phyloP scores from a whole-genome alignment of 768 basidiomycete genomes.

The Boletus rubescentipes region DNA sequence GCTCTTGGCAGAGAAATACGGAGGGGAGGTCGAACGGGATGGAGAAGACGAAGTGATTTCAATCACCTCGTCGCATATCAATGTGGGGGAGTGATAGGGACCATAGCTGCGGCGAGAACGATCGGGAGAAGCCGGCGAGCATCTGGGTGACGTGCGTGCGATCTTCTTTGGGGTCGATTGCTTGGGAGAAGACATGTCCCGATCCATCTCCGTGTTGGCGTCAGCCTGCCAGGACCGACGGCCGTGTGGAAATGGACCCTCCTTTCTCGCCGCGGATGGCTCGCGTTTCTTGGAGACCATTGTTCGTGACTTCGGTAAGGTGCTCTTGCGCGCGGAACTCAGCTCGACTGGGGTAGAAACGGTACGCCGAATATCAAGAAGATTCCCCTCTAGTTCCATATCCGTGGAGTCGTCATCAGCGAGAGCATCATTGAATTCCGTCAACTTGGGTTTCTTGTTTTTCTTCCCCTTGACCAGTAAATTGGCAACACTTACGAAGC shows the following conservation, averaged over 20 bases:
- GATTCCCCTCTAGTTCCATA: slow-evolving; percentile 59
- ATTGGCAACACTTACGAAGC: slow-evolving; percentile 70
- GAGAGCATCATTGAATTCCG: slow-evolving; percentile 47
- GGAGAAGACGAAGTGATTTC: slow-evolving; percentile 34
- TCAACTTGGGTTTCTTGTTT: slow-evolving; percentile 41
- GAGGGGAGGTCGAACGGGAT: slow-evolving; percentile 16
- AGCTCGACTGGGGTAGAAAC: slow-evolving; percentile 44
- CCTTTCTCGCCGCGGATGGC: slow-evolving; percentile 23
- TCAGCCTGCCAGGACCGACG: slow-evolving; percentile 45
- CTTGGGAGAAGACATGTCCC: slow-evolving; percentile 31
- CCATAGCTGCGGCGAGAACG: background rate
- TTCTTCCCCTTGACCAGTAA: slow-evolving; percentile 56
- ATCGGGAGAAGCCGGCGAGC: slow-evolving; percentile 16
- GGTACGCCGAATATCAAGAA: slow-evolving; percentile 49
- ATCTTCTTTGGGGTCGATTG: slow-evolving; percentile 3
- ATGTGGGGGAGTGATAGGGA: slow-evolving; percentile 22
- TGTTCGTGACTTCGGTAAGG: slow-evolving; percentile 48
- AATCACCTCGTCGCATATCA: slow-evolving; percentile 26
- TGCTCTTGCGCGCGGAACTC: slow-evolving; percentile 35
- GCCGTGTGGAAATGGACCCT: slow-evolving; percentile 33
- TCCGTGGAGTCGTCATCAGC: slow-evolving; percentile 70
- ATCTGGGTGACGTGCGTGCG: slow-evolving; percentile 5
- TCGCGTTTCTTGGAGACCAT: slow-evolving; percentile 30
- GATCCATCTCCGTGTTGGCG: slow-evolving; percentile 56
- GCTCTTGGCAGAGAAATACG: background rate